Percentiles rank a stretch among this genome's conserved stretches.
These are phyloP conservation scores for Syncephalastrum racemosum DNA, from an alignment of 371 early-diverging fungal species.

Conservation along the genomic window DNA sequence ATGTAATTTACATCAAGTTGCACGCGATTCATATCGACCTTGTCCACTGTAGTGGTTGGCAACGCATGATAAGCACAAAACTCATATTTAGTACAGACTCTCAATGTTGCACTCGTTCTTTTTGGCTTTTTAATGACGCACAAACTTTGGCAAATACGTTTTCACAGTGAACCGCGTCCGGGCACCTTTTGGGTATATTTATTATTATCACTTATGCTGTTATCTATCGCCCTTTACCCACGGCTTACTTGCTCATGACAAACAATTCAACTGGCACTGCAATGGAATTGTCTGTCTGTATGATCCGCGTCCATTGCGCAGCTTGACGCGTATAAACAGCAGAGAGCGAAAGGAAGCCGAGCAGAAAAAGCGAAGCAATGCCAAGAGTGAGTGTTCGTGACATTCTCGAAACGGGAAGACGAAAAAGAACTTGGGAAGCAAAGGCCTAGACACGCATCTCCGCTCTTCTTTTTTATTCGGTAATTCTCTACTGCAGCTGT, in stretches of 20 bases:
- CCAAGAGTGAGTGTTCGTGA: too few relatives aligned
- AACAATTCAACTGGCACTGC: slow-evolving; percentile 39
- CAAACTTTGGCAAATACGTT: slow-evolving; percentile 38
- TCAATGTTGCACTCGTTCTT: background rate
- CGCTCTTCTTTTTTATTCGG: too few relatives aligned
- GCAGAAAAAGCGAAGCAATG: too few relatives aligned
- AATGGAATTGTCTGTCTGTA: too few relatives aligned
- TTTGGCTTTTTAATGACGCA: slow-evolving; percentile 18
- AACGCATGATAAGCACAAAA: background rate
- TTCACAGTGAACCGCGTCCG: slow-evolving; percentile 49
- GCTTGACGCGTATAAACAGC: too few relatives aligned
- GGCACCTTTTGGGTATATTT: slow-evolving; percentile 22
- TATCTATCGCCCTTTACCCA: too few relatives aligned
- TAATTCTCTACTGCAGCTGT: too few relatives aligned
- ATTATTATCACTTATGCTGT: too few relatives aligned
- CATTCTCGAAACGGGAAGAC: too few relatives aligned
- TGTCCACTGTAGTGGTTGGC: slow-evolving; percentile 1
- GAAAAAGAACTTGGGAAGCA: too few relatives aligned
- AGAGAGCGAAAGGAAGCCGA: slow-evolving; percentile 2
- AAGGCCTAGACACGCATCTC: too few relatives aligned
- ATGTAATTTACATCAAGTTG: slow-evolving; percentile 30
- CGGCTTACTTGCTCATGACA: slow-evolving; percentile 43
- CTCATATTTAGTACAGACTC: background rate
- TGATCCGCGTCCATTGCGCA: background rate
- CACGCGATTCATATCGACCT: slow-evolving; percentile 18